Evolutionary conservation across 2,329 filamentous ascomycete genomes (phyloP).

Genomic region (Cladophialophora exuberans): DNA sequence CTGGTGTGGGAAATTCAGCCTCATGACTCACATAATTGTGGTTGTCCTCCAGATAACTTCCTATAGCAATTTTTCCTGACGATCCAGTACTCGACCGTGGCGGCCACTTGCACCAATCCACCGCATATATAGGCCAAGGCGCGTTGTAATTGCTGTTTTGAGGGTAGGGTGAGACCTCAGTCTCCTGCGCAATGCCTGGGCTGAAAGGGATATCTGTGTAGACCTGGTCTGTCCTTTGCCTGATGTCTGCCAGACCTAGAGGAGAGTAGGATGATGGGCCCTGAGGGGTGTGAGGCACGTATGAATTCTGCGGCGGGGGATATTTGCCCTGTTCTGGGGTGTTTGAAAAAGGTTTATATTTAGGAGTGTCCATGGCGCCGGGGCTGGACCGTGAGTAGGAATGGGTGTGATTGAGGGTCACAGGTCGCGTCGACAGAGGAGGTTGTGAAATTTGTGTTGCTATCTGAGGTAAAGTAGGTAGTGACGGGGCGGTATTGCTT

Average conservation of each 20-base stretch:
- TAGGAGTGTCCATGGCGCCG: conserved; percentile 61
- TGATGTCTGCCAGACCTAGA: conserved; percentile 87
- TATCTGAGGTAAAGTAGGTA: conserved; percentile 59
- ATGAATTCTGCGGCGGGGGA: conserved; percentile 53
- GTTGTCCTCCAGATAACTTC: conserved; percentile 95
- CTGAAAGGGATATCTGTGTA: conserved; percentile 72
- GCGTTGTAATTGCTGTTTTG: conserved; percentile 90
- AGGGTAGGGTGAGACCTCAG: conserved; percentile 66
- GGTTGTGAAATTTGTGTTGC: conserved; percentile 48
- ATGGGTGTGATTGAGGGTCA: conserved; percentile 68
- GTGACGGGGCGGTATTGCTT: conserved; percentile 59
- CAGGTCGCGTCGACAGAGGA: conserved; percentile 65
- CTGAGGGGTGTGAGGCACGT: conserved; percentile 56
- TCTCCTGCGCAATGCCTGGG: conserved; percentile 62
- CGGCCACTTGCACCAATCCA: conserved; percentile 99
- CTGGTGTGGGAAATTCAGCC: neutral
- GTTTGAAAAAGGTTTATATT: conserved; percentile 63
- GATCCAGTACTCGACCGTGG: conserved; percentile 67
- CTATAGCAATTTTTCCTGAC: conserved; percentile 89
- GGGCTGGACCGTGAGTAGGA: conserved; percentile 86
- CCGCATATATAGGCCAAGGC: conserved; percentile 93
- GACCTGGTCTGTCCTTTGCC: conserved; percentile 80
- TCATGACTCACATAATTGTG: conserved; percentile 80
- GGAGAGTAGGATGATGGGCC: conserved; percentile 78
- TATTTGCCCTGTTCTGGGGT: conserved; percentile 70